phyloP scores from a whole-genome alignment of 2,329 filamentous ascomycete species.

The Zasmidium cellare region DNA sequence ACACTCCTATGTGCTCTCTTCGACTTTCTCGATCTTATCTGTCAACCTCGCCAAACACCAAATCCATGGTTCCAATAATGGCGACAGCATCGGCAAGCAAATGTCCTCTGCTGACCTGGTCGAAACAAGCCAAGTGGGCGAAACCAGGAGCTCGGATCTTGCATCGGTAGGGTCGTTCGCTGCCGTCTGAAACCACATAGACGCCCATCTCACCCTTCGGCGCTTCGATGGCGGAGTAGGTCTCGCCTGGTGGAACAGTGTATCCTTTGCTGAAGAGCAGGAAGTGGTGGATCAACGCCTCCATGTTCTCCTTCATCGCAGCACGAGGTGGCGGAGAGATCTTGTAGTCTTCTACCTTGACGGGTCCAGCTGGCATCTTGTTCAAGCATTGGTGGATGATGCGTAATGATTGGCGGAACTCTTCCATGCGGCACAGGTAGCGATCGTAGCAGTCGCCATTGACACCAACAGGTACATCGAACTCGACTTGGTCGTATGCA shows the following conservation, averaged over 20 bases:
- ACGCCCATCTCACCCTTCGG: conserved; percentile 99
- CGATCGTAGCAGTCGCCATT: conserved; percentile 99
- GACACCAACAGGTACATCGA: conserved; percentile 92
- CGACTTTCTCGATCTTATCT: conserved; percentile 4
- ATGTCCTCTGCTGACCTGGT: conserved; percentile 90
- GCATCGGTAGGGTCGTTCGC: conserved; percentile 93
- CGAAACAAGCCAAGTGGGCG: conserved; percentile 90
- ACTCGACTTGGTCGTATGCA: conserved; percentile 96
- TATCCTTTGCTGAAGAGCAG: conserved; percentile 98
- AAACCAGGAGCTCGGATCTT: conserved; percentile 97
- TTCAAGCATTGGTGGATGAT: conserved; percentile 99
- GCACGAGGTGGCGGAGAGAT: conserved; percentile 90
- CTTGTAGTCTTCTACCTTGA: conserved; percentile 99
- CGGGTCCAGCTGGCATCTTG: conserved; percentile 93
- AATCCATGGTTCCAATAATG: conserved; percentile 69
- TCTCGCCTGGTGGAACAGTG: conserved; percentile 93
- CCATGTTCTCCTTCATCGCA: conserved; percentile 99
- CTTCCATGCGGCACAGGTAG: conserved; percentile 98
- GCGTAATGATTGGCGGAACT: conserved; percentile 95
- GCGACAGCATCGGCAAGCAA: conserved; percentile 94
- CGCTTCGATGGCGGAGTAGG: conserved; percentile 97
- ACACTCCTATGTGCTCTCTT: not conserved
- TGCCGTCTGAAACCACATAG: conserved; percentile 92
- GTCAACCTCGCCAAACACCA: conserved; percentile 72
- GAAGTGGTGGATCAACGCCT: conserved; percentile 98